A percentile compares a stretch with the other conserved stretches of the same genome.
These are phyloP conservation scores for Oidiodendron maius DNA, from an alignment of 495 filamentous ascomycete genomes.

Conservation along the genomic window DNA sequence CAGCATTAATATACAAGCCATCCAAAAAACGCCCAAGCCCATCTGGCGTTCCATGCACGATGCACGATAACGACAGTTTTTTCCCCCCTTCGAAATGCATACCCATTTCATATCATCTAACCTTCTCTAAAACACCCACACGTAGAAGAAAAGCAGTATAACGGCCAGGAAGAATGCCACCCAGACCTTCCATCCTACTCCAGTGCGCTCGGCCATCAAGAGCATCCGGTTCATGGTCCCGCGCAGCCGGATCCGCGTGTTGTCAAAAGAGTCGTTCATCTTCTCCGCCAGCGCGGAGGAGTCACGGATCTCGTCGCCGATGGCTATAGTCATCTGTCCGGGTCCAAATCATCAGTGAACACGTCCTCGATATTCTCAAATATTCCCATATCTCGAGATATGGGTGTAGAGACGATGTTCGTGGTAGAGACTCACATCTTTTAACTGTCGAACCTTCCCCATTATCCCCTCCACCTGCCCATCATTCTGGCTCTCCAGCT, in stretches of 20 bases:
- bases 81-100: too few species aligned
- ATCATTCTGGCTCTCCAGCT: slow-evolving; percentile 95
- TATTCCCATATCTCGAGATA: too few species aligned
- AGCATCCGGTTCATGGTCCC: slow-evolving; percentile 98
- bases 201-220: slow-evolving; percentile 87
- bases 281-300: slow-evolving; percentile 77
- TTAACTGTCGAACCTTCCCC: slow-evolving; percentile 86
- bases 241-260: slow-evolving; percentile 67
- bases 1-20: slow-evolving; percentile 10
- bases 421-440: slow-evolving; percentile 64
- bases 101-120: too few species aligned
- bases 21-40: too few species aligned
- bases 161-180: slow-evolving; percentile 78
- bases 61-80: too few species aligned
- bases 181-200: slow-evolving; percentile 94
- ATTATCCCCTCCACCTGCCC: slow-evolving; percentile 81
- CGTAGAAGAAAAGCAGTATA: slow-evolving; percentile 75
- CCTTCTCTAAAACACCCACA: slow-evolving; percentile 91
- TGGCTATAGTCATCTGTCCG: slow-evolving; percentile 80
- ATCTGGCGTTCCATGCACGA: too few species aligned
- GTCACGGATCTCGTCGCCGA: slow-evolving; percentile 89
- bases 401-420: too few species aligned
- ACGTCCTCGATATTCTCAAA: too few species aligned
- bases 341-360: slow-evolving; percentile 10
- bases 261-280: slow-evolving; percentile 89